Evolutionary conservation across 177 flowering plant genomes (phyloP).

Genomic region (Vitis hybrid): DNA sequence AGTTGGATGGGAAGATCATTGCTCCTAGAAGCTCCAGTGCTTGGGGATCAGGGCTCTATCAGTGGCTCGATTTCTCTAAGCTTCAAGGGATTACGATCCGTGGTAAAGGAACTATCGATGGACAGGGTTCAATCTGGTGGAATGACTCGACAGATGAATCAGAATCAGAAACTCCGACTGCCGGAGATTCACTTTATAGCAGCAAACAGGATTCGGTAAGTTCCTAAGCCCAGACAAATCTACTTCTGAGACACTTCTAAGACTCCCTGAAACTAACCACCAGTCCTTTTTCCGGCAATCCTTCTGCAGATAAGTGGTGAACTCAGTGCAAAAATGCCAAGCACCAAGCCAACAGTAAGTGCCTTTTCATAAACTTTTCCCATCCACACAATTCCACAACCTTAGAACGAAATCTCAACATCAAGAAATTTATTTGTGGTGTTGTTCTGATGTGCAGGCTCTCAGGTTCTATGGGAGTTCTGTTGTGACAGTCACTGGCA

Average conservation of each 20-base stretch:
- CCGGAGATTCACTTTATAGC: neutral
- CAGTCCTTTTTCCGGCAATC: neutral
- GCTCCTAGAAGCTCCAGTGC: conserved; percentile 16
- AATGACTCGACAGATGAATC: neutral
- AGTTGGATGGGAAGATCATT: conserved; percentile 20
- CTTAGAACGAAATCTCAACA: neutral
- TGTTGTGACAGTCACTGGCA: conserved; percentile 35
- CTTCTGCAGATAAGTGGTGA: neutral
- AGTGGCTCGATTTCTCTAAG: conserved; percentile 16
- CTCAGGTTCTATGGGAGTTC: conserved; percentile 44
- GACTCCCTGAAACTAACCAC: too few species aligned
- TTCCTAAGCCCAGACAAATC: neutral
- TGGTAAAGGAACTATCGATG: conserved; percentile 16
- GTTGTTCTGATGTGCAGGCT: conserved; percentile 26
- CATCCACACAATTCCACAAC: neutral
- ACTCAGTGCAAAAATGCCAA: conserved; percentile 9
- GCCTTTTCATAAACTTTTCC: neutral
- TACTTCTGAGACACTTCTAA: too few species aligned
- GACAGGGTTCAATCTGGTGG: conserved; percentile 14
- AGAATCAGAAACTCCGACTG: neutral
- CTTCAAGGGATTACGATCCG: conserved; percentile 5
- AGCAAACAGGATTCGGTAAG: conserved; percentile 1
- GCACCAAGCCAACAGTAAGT: conserved; percentile 11
- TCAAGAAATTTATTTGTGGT: neutral
- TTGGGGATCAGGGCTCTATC: conserved; percentile 13